Percentiles rank a stretch among this genome's conserved stretches.
Conservation (phyloP, 2,329 filamentous ascomycete genomes). For the Botryotinia calthae region DNA sequence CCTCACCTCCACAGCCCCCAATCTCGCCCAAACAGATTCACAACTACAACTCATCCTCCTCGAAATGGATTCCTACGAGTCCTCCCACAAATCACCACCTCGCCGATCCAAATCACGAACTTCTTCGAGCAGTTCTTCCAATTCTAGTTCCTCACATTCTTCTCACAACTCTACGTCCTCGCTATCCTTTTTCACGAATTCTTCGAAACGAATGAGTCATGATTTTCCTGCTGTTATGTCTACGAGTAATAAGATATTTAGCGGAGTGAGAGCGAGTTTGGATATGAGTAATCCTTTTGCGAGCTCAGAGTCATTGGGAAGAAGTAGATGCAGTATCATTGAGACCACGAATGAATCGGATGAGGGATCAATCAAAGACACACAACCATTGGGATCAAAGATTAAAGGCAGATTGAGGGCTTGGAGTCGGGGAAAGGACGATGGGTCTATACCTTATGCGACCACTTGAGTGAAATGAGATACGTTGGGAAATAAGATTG, state of each 20-base stretch:
- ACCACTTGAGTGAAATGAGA: constrained; percentile 6
- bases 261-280: not conserved
- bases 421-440: constrained; percentile 14
- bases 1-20: constrained; percentile 17
- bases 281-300: not conserved
- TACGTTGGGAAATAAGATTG: not conserved
- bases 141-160: constrained; percentile 3
- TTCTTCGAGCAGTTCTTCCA: constrained; percentile 8
- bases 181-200: not conserved
- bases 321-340: constrained; percentile 1
- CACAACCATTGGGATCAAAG: constrained; percentile 9
- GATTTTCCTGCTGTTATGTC: not conserved
- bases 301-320: not conserved
- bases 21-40: constrained; percentile 15
- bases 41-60: constrained; percentile 21
- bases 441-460: not conserved
- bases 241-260: not conserved
- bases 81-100: not conserved
- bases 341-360: not conserved
- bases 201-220: not conserved
- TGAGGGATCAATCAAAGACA: constrained; percentile 1
- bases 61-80: constrained; percentile 23
- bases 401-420: constrained; percentile 19
- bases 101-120: constrained; percentile 3
- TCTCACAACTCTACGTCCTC: not conserved